Evolutionary conservation across 1,284 basidiomycete genomes (phyloP), one percentile per base, ranked within the genome.

Genomic region (Tilletia walkeri): DNA sequence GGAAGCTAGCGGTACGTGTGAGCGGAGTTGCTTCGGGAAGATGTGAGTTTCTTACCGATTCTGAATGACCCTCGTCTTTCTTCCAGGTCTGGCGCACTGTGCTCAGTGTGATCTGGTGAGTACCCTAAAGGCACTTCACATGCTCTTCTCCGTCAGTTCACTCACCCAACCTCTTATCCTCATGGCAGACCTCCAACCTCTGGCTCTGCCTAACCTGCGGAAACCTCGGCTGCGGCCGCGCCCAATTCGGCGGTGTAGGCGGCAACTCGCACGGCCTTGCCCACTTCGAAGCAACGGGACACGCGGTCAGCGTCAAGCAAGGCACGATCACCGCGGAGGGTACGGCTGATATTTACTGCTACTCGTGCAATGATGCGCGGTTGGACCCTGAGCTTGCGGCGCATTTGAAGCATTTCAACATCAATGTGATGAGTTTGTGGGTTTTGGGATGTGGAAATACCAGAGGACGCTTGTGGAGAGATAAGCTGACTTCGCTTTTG

Each of bases 261-360:
- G 96, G 95, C 1, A 95, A 98, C 79, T 90, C 94, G 0, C 95
- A 99, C 81, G 95, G 92, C 0, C 84, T 99, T 41, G 82, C 87
- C 18, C 96, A 99, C 81, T 97, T 88, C 73, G 84, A 92, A 68
- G 86, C 89, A 70, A 90, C 90, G 0, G 87, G 87, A 0, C 95
- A 99, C 82, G 88, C 90, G 0, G 88, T 95, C 34, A 92, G 91
- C 69, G 95, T 98, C 66, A 99, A 99, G 84, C 87, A 98, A 2
- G 95, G 95, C 1, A 99, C 95, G 0, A 97, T 99, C 78, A 96
- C 95, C 0, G 91, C 95, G 0, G 95, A 99, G 81, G 95, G 95
- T 2, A 88, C 86, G 5, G 95, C 92, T 71, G 95, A 98, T 80
- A 89, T 98, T 63, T 95, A 95, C 84, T 99, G 95, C 82, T 99